Evolutionary conservation across 2,329 filamentous ascomycete species (phyloP).

Genomic region (Alternaria infectoria): DNA sequence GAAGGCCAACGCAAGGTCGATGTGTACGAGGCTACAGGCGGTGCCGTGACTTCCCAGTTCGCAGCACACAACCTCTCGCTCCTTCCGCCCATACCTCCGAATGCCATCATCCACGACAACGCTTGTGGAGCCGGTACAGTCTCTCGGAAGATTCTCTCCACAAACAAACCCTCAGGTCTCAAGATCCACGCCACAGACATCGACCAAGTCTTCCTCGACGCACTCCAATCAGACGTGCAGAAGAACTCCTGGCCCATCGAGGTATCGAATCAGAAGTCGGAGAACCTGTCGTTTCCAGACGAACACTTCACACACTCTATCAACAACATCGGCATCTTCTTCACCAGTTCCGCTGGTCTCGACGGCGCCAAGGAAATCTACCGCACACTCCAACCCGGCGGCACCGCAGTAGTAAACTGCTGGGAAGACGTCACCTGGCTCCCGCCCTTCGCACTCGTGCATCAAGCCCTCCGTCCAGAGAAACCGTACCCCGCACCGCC

Average conservation of each 20-base stretch:
- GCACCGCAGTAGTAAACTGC: slow-evolving; percentile 49
- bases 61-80: slow-evolving; percentile 36
- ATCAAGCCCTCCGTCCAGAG: slow-evolving; percentile 24
- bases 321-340: slow-evolving; percentile 51
- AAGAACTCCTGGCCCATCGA: slow-evolving; percentile 32
- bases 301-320: slow-evolving; percentile 48
- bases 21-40: slow-evolving; percentile 40
- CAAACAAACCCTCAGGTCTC: slow-evolving; percentile 7
- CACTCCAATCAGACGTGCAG: slow-evolving; percentile 12
- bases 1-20: slow-evolving; percentile 26
- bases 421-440: slow-evolving; percentile 40
- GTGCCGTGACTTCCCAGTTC: slow-evolving; percentile 33
- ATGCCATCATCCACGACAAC: slow-evolving; percentile 45
- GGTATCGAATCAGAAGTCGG: slow-evolving; percentile 24
- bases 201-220: slow-evolving; percentile 35
- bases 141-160: slow-evolving; percentile 28
- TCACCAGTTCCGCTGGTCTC: slow-evolving; percentile 37
- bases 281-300: slow-evolving; percentile 31
- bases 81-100: slow-evolving; percentile 29
- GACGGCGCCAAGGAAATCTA: slow-evolving; percentile 47
- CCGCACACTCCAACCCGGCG: slow-evolving; percentile 48
- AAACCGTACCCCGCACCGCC: slow-evolving; percentile 24
- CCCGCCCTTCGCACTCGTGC: slow-evolving; percentile 24
- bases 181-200: slow-evolving; percentile 42
- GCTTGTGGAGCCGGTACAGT: slow-evolving; percentile 42